Evolutionary conservation across 129 eudicot species (phyloP), one percentile per base, ranked within the genome.

Genomic region (Tanacetum coccineum): DNA sequence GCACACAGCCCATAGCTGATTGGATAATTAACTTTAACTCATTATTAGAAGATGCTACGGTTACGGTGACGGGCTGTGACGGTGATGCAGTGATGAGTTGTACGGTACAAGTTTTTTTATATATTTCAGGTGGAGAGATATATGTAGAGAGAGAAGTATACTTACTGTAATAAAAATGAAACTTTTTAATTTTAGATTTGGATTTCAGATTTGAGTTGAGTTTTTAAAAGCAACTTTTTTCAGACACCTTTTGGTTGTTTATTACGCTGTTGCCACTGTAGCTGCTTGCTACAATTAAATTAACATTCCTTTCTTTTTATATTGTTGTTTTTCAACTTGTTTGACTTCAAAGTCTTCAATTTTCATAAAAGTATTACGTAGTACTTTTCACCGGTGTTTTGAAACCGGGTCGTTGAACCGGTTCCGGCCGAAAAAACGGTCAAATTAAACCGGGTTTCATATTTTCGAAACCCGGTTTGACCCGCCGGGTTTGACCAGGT

Each of bases 1-100:
- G 82, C 42, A 87, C 95, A 52, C 95, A 87, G 55, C 90, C 90
- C 90, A 84, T 84, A 48, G 82, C n/a, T n/a, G n/a, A n/a, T n/a
- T n/a, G n/a, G n/a, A n/a, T n/a, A n/a, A n/a, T n/a, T n/a, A n/a
- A n/a, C n/a, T n/a, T n/a, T n/a, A n/a, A n/a, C 36, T 30, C 36
- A 30, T 30, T 30, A 30, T 30, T 22, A 58, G 59, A 36, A 18
- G 32, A 70, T 46, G 62, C 22, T 12, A 25, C 12, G 57, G 61
- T 48, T 18, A 28, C 45, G 26, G 36, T 30, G 67, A 46, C 62
- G 62, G 44, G n/a, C n/a, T n/a, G n/a, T n/a, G n/a, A n/a, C n/a
- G n/a, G n/a, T n/a, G n/a, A n/a, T 36, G 71, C 50, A 1, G 59
- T 57, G 75, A 57, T 59, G 36, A 70, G 74, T 52, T 63, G 59